Evolutionary conservation across 1,284 basidiomycete species (phyloP), one percentile per base, ranked within the genome.

Genomic region (Sanghuangporus weigelae): DNA sequence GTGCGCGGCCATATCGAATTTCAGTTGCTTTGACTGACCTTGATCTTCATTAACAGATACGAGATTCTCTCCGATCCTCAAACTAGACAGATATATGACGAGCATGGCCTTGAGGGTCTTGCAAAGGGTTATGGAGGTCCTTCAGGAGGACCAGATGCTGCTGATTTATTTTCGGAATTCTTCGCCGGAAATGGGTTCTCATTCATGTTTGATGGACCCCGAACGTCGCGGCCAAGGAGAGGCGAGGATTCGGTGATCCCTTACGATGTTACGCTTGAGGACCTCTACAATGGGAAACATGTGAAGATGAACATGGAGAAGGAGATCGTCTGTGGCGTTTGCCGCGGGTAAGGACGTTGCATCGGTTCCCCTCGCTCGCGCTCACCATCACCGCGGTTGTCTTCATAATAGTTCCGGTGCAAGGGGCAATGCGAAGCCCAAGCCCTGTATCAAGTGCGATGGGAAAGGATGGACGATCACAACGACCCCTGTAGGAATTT

Each of bases 231-330:
- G 40, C 75, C 78, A 65, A 81, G 75, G 55, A 84, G 84, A 70
- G 86, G 87, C 14, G 79, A 87, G 67, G 89, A 95, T 74, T 87
- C 90, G 7, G 79, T 88, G 40, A 87, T 97, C 67, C 84, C 87
- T 2, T 92, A 96, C 72, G 82, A 91, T 19, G 93, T 98, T 63
- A 89, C 91, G 3, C 81, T 99, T 40, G 95, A 97, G 73, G 96
- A 98, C 73, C 79, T 96, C 35, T 98, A 95, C 76, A 92, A 90
- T 65, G 96, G 96, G 39, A 96, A 95, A 75, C 84, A 84, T 14
- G 89, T 96, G 55, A 91, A 90, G 72, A 89, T 98, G 79, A 92
- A 89, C 69, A 85, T 98, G 78, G 92, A 96, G 75, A 89, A 93
- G 71, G 88, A 95, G 72, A 78, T 90, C 12, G 77, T 92, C 6